These are phyloP conservation scores for Aspergillus indologenus DNA, from an alignment of 495 filamentous ascomycete species.

Conservation along the genomic window DNA sequence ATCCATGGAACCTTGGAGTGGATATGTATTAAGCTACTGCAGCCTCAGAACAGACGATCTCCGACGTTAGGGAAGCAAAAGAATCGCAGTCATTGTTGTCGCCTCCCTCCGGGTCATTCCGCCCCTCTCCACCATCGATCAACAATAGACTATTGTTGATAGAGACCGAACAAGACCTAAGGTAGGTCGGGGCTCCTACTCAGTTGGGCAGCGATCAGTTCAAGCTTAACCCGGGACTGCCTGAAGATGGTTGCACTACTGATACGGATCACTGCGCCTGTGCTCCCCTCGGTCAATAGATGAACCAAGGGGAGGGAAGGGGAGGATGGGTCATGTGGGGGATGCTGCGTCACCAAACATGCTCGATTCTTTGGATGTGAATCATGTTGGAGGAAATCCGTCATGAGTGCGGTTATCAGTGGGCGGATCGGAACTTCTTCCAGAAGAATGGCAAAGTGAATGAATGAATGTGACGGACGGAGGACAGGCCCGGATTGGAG, in stretches of 20 bases:
- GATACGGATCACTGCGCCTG: not conserved
- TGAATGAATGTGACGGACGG: no score
- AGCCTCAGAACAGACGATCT: not conserved
- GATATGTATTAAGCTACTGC: not conserved
- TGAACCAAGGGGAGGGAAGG: not conserved
- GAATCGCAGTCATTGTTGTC: not conserved
- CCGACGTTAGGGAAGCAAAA: not conserved
- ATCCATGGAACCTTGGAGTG: conserved; percentile 4
- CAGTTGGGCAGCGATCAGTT: not conserved
- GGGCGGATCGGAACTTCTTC: no score
- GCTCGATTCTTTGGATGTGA: not conserved
- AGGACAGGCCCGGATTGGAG: no score
- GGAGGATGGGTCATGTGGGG: not conserved
- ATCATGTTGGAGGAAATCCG: not conserved
- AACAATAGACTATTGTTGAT: no score
- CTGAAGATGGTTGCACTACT: not conserved
- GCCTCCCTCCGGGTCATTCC: no score
- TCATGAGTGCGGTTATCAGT: no score
- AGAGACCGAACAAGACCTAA: not conserved
- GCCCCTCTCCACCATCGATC: no score
- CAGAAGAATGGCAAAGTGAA: no score
- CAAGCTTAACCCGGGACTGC: not conserved
- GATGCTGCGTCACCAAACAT: not conserved
- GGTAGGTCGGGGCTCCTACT: not conserved
- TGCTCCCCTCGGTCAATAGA: not conserved